Evolutionary conservation across 2,329 filamentous ascomycete genomes (phyloP), one percentile per base, ranked within the genome.

Genomic region (Cladosporium sp.): DNA sequence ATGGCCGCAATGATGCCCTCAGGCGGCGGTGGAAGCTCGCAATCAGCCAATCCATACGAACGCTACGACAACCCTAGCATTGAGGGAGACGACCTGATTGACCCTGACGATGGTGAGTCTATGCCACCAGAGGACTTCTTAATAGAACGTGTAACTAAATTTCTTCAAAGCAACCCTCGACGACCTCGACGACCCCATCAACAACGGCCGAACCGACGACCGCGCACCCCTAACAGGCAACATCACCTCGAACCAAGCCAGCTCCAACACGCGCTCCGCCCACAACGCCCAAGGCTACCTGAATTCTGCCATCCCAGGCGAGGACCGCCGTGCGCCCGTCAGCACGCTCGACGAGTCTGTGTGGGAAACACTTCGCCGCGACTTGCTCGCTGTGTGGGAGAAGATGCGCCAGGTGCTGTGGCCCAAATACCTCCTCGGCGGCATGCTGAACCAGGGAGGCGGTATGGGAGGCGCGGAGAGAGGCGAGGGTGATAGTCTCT

Each of bases 331-430:
- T 56, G 91, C 93, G 13, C 82, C 90, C 7, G 84, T 86, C 58
- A 95, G 95, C 73, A 99, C 93, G 40, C 95, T 99, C 69, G 93
- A 99, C 70, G 93, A 99, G 73, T 85, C 84, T 1, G 93, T 99
- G 36, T 99, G 93, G 93, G 89, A 92, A 38, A 99, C 93, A n/a
- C 77, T 99, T 54, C 89, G 88, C 47, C 86, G 93, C 59, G 93
- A 99, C 69, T 74, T 99, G 58, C 73, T 92, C 7, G 93, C 90
- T 20, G 89, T 97, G 30, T 97, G 93, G 92, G 88, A 89, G 73
- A 99, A 99, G 79, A 89, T 99, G 85, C 85, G 88, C 69, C 92
- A 96, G 76, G 93, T 99, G 34, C 82, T 99, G 54, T 99, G 89
- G 72, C 93, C 93, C 15, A 91, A 91, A 65, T 97, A 97, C 73